These are phyloP conservation scores for Rutstroemia sp. DNA, from an alignment of 2,329 filamentous ascomycete genomes.

Conservation along the genomic window DNA sequence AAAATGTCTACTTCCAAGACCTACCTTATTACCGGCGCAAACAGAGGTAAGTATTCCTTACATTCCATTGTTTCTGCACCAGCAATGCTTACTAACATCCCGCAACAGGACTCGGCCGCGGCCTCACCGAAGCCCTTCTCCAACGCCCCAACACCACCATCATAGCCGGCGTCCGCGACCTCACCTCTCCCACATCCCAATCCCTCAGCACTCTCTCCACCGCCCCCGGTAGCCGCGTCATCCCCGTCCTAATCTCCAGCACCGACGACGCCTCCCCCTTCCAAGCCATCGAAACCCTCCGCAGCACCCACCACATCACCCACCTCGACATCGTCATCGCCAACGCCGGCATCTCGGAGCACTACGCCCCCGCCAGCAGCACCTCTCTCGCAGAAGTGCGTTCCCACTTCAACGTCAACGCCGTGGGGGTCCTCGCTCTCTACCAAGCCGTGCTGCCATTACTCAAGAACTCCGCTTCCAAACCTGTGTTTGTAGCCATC, in stretches of 20 bases:
- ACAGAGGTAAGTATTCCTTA: conserved; percentile 25
- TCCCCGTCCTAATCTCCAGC: conserved; percentile 31
- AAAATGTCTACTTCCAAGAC: background rate
- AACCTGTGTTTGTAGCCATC: conserved; percentile 34
- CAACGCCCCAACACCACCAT: conserved; percentile 13
- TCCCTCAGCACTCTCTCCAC: conserved; percentile 32
- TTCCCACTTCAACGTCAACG: conserved; percentile 36
- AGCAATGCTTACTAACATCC: background rate
- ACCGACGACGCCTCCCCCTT: conserved; percentile 33
- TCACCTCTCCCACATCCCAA: conserved; percentile 21
- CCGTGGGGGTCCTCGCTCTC: conserved; percentile 34
- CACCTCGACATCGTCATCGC: conserved; percentile 44
- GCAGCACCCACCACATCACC: conserved; percentile 30
- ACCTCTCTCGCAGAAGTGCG: conserved; percentile 32
- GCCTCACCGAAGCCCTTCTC: conserved; percentile 21
- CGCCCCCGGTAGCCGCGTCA: conserved; percentile 30
- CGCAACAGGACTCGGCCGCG: conserved; percentile 28
- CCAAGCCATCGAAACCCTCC: conserved; percentile 31
- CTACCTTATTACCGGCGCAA: conserved; percentile 32
- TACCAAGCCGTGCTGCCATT: conserved; percentile 39
- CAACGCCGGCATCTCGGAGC: conserved; percentile 39
- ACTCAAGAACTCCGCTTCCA: conserved; percentile 25
- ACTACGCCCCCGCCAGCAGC: conserved; percentile 28
- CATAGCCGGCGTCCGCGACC: conserved; percentile 33
- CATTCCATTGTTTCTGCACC: background rate